These are phyloP conservation scores for Volvox reticuliferus DNA, from an alignment of 139 green algal genomes.

Conservation along the genomic window DNA sequence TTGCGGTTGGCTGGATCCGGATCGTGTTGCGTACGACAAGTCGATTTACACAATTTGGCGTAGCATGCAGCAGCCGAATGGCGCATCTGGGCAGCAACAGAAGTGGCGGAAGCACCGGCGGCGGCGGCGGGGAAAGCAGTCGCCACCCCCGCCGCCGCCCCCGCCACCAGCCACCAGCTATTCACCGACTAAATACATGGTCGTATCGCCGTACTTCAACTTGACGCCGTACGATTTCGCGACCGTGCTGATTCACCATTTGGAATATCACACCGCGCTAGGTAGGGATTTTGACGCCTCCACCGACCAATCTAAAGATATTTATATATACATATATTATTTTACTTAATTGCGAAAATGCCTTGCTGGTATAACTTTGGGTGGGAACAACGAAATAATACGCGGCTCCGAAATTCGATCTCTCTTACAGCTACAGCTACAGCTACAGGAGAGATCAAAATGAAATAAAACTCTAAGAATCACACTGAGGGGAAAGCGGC, in stretches of 20 bases:
- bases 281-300: no score
- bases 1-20: conserved; percentile 35
- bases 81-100: background rate
- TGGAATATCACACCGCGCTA: conserved; percentile 11
- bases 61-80: background rate
- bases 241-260: conserved; percentile 1
- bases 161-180: background rate
- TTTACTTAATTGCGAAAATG: no score
- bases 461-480: no score
- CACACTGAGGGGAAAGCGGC: no score
- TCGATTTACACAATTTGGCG: background rate
- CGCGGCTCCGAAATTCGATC: no score
- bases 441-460: no score
- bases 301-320: no score
- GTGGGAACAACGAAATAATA: no score
- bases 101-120: background rate
- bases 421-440: no score
- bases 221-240: background rate
- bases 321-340: no score
- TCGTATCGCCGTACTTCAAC: conserved; percentile 35
- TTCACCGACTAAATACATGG: conserved; percentile 8
- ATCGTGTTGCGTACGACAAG: background rate
- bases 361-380: no score
- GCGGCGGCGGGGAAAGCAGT: background rate
- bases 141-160: conserved; percentile 13